Evolutionary conservation across 2,329 filamentous ascomycete genomes (phyloP), one percentile per base, ranked within the genome.

Genomic region (Aspergillus carbonarius): DNA sequence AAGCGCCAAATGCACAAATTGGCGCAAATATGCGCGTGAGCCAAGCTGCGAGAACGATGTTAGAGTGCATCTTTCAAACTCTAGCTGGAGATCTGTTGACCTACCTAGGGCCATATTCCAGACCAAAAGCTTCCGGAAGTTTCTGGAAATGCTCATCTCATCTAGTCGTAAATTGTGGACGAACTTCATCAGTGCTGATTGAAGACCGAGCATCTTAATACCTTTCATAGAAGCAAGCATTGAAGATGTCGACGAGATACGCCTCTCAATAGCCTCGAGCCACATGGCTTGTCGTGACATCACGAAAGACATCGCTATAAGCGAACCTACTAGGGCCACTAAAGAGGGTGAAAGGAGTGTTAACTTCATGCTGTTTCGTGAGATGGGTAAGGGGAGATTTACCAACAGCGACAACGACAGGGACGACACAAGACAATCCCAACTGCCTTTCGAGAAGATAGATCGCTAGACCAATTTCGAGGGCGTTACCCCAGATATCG

Each of bases 141-240:
- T 68, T 50, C 73, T 75, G 3, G 77, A 79, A 30, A 78, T 74
- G 3, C 70, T 65, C 27, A 81, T 52, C 55, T 81, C 79, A 17
- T 73, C 68, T 13, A 74, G 60, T 6, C 79, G 72, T 10, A 81
- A 63, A 3, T 65, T 68, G 51, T 79, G 74, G 2, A 81, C 68
- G 10, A 69, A 71, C 7, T 67, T 70, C 57, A 74, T 71, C 10
- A 81, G 61, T 3, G 74, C 74, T 12, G 76, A 68, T 34, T 75
- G 78, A 8, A 84, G 64, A 0, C 81, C 82, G 0, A 79, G 73
- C 55, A 83, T 77, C 61, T 83, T 84, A 56, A 83, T 74, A 17
- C 77, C 78, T 62, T 82, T 83, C 71, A 84, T 82, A 17, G 76
- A 78, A 4, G 74, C 76, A 0, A 84, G 70, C 62, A 82, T 78